Percentiles rank a stretch among this genome's conserved stretches.
phyloP scores from a whole-genome alignment of 2,329 filamentous ascomycete species.

The Aspergillus fumigatus region DNA sequence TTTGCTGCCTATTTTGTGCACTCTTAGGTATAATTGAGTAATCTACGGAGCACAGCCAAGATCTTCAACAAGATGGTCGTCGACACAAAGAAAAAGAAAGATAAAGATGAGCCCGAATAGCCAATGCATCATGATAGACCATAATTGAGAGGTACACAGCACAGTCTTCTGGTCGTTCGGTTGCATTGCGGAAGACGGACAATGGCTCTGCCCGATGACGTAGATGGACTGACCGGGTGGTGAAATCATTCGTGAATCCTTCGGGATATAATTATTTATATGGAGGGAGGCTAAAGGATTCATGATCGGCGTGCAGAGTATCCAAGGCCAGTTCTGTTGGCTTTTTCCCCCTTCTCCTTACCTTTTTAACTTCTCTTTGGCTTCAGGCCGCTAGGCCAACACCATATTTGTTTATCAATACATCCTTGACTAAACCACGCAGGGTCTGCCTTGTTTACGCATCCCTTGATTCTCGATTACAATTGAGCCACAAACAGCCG shows the following conservation, averaged over 20 bases:
- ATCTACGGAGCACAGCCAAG: background rate
- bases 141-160: too few relatives aligned
- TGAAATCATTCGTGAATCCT: conserved; percentile 5
- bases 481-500: background rate
- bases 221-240: background rate
- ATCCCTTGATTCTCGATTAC: background rate
- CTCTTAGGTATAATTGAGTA: too few relatives aligned
- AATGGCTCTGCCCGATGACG: background rate
- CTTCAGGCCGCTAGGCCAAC: background rate
- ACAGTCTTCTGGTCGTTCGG: too few relatives aligned
- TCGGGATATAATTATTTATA: background rate
- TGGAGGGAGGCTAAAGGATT: background rate
- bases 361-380: background rate
- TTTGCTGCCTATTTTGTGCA: background rate
- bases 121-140: background rate
- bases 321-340: background rate
- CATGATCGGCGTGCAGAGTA: background rate
- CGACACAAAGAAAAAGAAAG: background rate
- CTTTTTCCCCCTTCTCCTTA: background rate
- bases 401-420: background rate
- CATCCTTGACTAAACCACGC: too few relatives aligned
- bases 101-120: background rate
- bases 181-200: background rate
- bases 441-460: background rate
- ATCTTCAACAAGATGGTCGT: background rate